These are phyloP conservation scores for Leucoagaricus sp. DNA, from an alignment of 1,284 basidiomycete species.

Conservation along the genomic window DNA sequence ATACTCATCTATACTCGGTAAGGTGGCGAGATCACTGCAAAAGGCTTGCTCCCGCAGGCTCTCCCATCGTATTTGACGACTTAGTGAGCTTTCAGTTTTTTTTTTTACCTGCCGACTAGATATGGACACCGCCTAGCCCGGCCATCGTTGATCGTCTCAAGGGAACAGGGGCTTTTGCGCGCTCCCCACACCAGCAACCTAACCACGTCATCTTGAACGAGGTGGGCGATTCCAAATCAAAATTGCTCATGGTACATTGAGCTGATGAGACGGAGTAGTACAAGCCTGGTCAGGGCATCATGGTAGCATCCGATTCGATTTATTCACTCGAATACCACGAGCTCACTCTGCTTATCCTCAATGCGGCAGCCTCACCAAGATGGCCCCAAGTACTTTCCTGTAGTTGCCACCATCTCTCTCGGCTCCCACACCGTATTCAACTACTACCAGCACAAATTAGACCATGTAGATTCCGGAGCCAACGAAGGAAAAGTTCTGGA, in stretches of 20 bases:
- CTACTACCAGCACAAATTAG: slow-evolving; percentile 70
- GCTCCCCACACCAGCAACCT: slow-evolving; percentile 64
- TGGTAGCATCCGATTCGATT: no score
- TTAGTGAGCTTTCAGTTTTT: slow-evolving; percentile 43
- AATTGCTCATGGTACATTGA: slow-evolving; percentile 2
- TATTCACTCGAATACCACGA: no score
- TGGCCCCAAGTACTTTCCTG: slow-evolving; percentile 85
- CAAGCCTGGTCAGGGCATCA: slow-evolving; percentile 88
- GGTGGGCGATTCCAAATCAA: slow-evolving; percentile 38
- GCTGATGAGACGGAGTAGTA: slow-evolving; percentile 52
- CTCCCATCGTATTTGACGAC: slow-evolving; percentile 66
- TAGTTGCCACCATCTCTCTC: slow-evolving; percentile 88
- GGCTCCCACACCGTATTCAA: slow-evolving; percentile 85
- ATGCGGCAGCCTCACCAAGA: slow-evolving; percentile 92
- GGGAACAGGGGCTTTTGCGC: slow-evolving; percentile 58
- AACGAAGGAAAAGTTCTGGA: slow-evolving; percentile 56
- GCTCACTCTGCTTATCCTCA: slow-evolving; percentile 12
- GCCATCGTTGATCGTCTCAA: slow-evolving; percentile 72
- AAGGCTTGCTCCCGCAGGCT: slow-evolving; percentile 63
- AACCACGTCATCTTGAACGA: slow-evolving; percentile 91
- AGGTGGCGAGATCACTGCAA: slow-evolving; percentile 71
- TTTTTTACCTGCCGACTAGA: background rate
- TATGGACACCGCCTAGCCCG: slow-evolving; percentile 56
- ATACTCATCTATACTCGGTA: slow-evolving; percentile 14
- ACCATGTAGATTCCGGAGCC: slow-evolving; percentile 19